A percentile compares a stretch with the other conserved stretches of the same genome.
Conservation (phyloP, 1,139 yeast genomes). For the Geotrichum armillariae region DNA sequence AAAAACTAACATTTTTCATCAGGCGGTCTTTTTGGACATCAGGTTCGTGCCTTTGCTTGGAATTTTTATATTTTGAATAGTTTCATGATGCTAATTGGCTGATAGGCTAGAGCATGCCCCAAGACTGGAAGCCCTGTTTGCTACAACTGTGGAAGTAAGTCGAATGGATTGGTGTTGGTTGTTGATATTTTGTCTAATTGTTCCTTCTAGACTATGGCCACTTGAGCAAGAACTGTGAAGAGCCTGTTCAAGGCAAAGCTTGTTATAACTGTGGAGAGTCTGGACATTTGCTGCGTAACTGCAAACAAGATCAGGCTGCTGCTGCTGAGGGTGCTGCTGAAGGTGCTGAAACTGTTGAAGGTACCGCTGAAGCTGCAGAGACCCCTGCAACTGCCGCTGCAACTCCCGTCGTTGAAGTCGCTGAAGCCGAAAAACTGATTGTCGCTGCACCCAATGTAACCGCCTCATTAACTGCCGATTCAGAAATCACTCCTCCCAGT, state of each 20-base stretch:
- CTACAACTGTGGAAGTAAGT: slow-evolving; percentile 36
- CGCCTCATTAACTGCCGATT: slow-evolving; percentile 7
- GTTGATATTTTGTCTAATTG: too few species aligned
- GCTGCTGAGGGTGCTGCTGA: not conserved
- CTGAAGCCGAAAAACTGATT: too few species aligned
- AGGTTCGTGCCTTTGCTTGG: slow-evolving; percentile 29
- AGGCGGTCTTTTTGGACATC: slow-evolving; percentile 40
- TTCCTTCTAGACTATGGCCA: slow-evolving; percentile 55
- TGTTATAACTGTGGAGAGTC: slow-evolving; percentile 87
- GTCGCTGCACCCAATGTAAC: slow-evolving; percentile 3
- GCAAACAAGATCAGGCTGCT: slow-evolving; percentile 24
- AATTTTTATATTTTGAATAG: not conserved
- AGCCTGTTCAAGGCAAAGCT: slow-evolving; percentile 39
- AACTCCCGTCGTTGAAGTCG: too few species aligned
- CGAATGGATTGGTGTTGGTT: too few species aligned
- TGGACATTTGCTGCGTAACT: slow-evolving; percentile 78
- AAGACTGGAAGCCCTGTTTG: slow-evolving; percentile 40
- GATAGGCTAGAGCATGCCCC: slow-evolving; percentile 42
- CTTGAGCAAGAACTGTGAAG: slow-evolving; percentile 74
- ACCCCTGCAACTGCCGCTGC: not conserved
- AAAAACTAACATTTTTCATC: slow-evolving; percentile 21
- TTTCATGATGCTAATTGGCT: not conserved
- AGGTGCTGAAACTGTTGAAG: not conserved
- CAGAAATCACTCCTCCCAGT: slow-evolving; percentile 14
- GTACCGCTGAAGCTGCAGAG: not conserved